Conservation (phyloP, 2,329 filamentous ascomycete genomes). For the Drechslerella dactyloides region DNA sequence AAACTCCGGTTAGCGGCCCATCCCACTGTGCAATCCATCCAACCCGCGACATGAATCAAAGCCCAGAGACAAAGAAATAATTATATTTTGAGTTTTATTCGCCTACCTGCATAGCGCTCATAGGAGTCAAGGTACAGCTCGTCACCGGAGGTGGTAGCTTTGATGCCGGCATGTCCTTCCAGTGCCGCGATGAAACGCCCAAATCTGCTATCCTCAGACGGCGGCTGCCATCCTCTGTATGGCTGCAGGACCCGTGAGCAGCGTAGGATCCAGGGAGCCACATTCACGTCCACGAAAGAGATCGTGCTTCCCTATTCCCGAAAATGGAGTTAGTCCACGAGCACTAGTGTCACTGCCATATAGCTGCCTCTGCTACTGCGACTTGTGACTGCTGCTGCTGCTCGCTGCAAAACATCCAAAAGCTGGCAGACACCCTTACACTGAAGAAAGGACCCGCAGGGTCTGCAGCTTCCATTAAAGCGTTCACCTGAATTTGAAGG, state of each 20-base stretch:
- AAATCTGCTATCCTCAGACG: conserved; percentile 57
- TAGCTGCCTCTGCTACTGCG: conserved; percentile 3
- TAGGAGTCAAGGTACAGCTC: conserved; percentile 72
- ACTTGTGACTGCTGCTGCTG: conserved; percentile 3
- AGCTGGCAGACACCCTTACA: conserved; percentile 31
- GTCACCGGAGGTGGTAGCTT: conserved; percentile 58
- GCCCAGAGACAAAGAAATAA: not conserved
- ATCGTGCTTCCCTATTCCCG: conserved; percentile 54
- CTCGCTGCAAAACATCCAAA: conserved; percentile 22
- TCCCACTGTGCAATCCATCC: conserved; percentile 1
- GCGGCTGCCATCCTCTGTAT: conserved; percentile 58
- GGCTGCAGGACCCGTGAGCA: conserved; percentile 58
- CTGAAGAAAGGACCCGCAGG: conserved; percentile 54
- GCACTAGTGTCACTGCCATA: conserved; percentile 8
- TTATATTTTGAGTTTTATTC: conserved; percentile 21
- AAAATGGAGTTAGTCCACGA: conserved; percentile 3
- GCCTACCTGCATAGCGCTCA: conserved; percentile 67
- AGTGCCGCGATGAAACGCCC: conserved; percentile 58
- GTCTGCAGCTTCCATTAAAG: conserved; percentile 57
- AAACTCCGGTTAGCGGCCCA: not conserved
- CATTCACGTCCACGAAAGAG: conserved; percentile 59
- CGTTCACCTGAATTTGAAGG: conserved; percentile 53
- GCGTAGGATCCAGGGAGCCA: conserved; percentile 60
- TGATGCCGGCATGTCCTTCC: conserved; percentile 58
- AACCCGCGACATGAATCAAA: not conserved